Percentiles rank a stretch among this genome's conserved stretches.
These are phyloP conservation scores for Saturnispora sekii DNA, from an alignment of 805 yeast species.

Conservation along the genomic window DNA sequence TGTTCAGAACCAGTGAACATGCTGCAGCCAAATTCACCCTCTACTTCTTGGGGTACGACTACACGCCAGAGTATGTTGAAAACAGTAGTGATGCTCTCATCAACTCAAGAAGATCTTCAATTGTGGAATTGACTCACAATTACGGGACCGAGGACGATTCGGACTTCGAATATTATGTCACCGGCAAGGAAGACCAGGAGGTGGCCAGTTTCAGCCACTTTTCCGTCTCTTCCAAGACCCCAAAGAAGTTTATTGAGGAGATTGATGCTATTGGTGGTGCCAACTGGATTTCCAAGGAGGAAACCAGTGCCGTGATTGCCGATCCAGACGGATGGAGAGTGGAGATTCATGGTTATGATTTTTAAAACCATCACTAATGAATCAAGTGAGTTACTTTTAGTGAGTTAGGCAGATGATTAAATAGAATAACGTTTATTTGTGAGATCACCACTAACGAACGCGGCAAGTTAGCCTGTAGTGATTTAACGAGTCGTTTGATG, in stretches of 20 bases:
- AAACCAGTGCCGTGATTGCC: slow-evolving; percentile 57
- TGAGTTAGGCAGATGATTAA: no score
- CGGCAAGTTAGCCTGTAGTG: no score
- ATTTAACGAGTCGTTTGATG: no score
- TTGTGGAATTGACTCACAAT: slow-evolving; percentile 87
- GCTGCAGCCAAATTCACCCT: slow-evolving; percentile 72
- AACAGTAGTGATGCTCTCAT: slow-evolving; percentile 27
- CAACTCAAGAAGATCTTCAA: slow-evolving; percentile 46
- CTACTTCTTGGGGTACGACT: slow-evolving; percentile 74
- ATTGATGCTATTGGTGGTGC: slow-evolving; percentile 32
- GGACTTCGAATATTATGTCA: slow-evolving; percentile 70
- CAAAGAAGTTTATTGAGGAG: slow-evolving; percentile 45
- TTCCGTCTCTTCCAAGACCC: slow-evolving; percentile 59
- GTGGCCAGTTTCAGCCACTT: slow-evolving; percentile 85
- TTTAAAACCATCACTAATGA: slow-evolving; percentile 9
- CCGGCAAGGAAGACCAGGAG: slow-evolving; percentile 43
- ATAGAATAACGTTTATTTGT: no score
- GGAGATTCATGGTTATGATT: slow-evolving; percentile 41
- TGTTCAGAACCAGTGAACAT: slow-evolving; percentile 46
- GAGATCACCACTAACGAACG: no score
- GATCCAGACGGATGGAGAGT: slow-evolving; percentile 91
- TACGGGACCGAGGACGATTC: slow-evolving; percentile 88
- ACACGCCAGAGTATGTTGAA: slow-evolving; percentile 34
- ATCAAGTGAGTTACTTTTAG: not conserved
- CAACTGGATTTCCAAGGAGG: slow-evolving; percentile 49